Base-by-base conservation (phyloP, 2,329 filamentous ascomycete genomes). In the Salinomyces thailandicus region DNA sequence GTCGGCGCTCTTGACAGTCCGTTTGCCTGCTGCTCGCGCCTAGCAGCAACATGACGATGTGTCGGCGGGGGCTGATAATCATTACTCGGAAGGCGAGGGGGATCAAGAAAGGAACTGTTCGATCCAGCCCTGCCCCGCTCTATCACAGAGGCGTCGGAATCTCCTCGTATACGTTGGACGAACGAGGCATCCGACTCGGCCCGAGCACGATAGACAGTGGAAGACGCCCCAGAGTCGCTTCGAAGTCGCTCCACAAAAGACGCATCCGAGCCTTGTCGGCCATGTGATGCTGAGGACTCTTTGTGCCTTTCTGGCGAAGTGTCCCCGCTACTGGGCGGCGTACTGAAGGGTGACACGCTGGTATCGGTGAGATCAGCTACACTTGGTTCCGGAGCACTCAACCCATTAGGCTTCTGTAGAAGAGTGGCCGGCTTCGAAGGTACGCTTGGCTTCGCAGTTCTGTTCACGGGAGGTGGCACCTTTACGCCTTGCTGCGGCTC, bases 341-440 rank as follows among this genome's bases (percentile, higher is more conserved):
- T 94, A 52, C 71, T 86, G 54, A 95, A 94, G 0, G 89, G 87
- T 1, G 89, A 94, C 0, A 77, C 53, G 34, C 64, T 62, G 19
- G 66, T 65, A 28, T 71, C 67, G 2, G 57, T 52, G 5, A 45
- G 16, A 5, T 54, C 52, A 12, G 37, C 43, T 55, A 50, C 66
- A 54, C 52, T 66, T 62, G 42, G 66, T 58, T 53, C 61, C 30
- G 54, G 65, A 20, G 51, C 63, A 16, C 46, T 35, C 5, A 55
- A 41, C 13, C 41, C 47, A 31, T 39, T 45, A 5, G 52, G 26
- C 26, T 48, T 49, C 26, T 51, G 48, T 5, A 44, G 41, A 14
- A 55, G 35, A 5, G 42, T 32, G 4, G 36, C 33, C 7, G 53
- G 53, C 35, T 57, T 57, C 5, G 31, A 57, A 8, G 69, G 69